Evolutionary conservation across 495 filamentous ascomycete species (phyloP), one percentile per base, ranked within the genome.

Genomic region (Chaetomium cochliodes): DNA sequence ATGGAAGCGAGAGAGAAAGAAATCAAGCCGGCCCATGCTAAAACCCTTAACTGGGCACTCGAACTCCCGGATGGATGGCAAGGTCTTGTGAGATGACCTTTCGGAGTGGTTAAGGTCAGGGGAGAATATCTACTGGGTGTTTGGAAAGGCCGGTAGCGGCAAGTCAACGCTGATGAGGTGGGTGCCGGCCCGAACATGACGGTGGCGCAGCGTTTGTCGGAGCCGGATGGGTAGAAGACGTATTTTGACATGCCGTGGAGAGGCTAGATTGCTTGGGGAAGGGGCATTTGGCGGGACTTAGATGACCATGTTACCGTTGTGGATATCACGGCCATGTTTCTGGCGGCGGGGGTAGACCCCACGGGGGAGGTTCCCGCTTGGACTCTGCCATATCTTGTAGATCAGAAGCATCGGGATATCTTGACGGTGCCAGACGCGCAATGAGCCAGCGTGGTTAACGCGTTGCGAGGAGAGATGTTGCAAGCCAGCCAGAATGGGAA

Each of bases 131-230:
- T 54, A 54, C 28, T 54, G 52, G 52, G 52, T 54, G 28, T 54
- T 28, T 11, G 52, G 52, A 5, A 54, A 54, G 15, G 52, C 52
- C 5, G 52, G 52, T 28, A 54, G 52, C 26, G 52, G 52, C 52
- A 54, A 54, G 52, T 54, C 52, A 20, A 33, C 52, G 15, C 16
- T 54, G 28, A 54, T 30, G 52, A n/a, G n/a, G n/a, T 18, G 13
- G 41, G 41, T 2, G 41, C 13, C 15, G 16, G 6, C 41, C 41
- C 41, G 16, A 44, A 44, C 41, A 44, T 16, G 41, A 16, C 41
- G 11, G 41, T 44, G 13, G 16, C 11, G 41, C 6, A 11, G 2
- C 41, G 13, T 6, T 2, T 4, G 13, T 44, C 41, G 33, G 33
- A 37, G 13, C 16, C 2, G 2, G 41, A 2, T 16, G 41, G 41